Base-by-base conservation (phyloP, 371 early-diverging fungal genomes). In the Mortierella sp. region DNA sequence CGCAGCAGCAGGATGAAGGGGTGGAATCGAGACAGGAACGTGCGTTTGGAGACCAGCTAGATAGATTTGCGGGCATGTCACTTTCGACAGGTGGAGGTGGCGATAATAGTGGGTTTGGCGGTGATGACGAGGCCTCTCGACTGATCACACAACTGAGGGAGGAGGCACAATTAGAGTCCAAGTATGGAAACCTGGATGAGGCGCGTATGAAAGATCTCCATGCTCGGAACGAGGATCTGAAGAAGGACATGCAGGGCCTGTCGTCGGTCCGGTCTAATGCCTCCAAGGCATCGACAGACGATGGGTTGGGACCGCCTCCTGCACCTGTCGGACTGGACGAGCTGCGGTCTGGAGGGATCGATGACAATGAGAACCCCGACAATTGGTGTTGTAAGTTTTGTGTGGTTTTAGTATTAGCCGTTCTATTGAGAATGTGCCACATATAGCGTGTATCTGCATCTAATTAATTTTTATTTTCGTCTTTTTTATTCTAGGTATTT, bases 331-430 rank as follows among this genome's bases (percentile, higher is more conserved):
- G 69, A 22, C 37, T 85, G 22, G 72, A 78, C 19, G 86, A 86
- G 53, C 61, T 86, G 66, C 63, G 68, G 34, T 58, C 52, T 1
- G 83, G 86, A 24, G 89, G 86, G 24, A 63, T 87, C 24, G 74
- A 88, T 31, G 75, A 64, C 47, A 86, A 90, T 73, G 91, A 82
- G 37, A 75, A 90, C 67, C 86, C 88, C 34, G 88, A 90, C 58
- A 88, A 88, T 72, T 92, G 92, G 92, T 92, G 92, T 71, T 89
- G 91, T 90, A 90, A 79, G 90, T 87, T 4, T 11, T 53, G 29
- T 53, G 14, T 34, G 6, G 2, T 19, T 58, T 14, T 65, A 41
- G 10, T 6, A n/a, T 45, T 44, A 47, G 26, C 37, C 24, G 58
- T 45, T 50, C 10, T 55, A 11, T 44, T 10, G 24, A 31, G 2